Conservation (phyloP, 108 stramenopile species). For the Schizochytrium sp. region DNA sequence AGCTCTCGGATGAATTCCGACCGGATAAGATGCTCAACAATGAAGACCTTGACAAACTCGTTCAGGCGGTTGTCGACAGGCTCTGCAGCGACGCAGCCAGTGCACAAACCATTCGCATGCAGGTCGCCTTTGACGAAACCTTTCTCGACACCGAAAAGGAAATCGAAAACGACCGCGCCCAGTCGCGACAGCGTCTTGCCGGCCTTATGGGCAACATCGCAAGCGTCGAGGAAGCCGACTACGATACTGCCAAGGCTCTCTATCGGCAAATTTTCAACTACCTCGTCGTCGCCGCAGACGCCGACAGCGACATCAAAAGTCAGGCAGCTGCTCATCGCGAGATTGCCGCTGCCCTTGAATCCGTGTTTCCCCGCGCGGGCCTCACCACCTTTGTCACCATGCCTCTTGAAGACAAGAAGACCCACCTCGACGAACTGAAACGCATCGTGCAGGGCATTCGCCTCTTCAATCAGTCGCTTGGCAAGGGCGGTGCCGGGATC, state of each 20-base stretch:
- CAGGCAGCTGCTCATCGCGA: slow-evolving; percentile 32
- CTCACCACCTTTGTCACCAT: slow-evolving; percentile 51
- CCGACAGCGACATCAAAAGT: background rate
- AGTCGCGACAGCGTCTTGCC: background rate
- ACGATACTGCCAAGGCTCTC: slow-evolving; percentile 41
- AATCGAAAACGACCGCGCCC: background rate
- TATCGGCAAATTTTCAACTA: slow-evolving; percentile 53
- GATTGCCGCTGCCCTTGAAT: slow-evolving; percentile 54
- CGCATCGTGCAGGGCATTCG: slow-evolving; percentile 54
- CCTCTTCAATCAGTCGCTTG: slow-evolving; percentile 49
- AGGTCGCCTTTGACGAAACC: background rate
- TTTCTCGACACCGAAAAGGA: background rate
- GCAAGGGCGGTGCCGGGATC: slow-evolving; percentile 48
- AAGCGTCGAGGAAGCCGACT: slow-evolving; percentile 26
- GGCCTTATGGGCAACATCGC: slow-evolving; percentile 29
- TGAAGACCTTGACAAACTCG: slow-evolving; percentile 38
- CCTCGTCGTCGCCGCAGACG: slow-evolving; percentile 16
- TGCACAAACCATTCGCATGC: background rate
- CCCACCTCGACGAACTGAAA: slow-evolving; percentile 47
- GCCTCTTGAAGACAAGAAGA: slow-evolving; percentile 36
- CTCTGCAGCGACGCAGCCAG: background rate
- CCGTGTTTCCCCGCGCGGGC: slow-evolving; percentile 53
- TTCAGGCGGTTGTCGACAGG: slow-evolving; percentile 21
- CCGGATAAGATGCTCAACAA: slow-evolving; percentile 20
- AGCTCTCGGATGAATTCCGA: background rate